Evolutionary conservation across 495 filamentous ascomycete genomes (phyloP).

Genomic region (Antarctomyces pellizariae): DNA sequence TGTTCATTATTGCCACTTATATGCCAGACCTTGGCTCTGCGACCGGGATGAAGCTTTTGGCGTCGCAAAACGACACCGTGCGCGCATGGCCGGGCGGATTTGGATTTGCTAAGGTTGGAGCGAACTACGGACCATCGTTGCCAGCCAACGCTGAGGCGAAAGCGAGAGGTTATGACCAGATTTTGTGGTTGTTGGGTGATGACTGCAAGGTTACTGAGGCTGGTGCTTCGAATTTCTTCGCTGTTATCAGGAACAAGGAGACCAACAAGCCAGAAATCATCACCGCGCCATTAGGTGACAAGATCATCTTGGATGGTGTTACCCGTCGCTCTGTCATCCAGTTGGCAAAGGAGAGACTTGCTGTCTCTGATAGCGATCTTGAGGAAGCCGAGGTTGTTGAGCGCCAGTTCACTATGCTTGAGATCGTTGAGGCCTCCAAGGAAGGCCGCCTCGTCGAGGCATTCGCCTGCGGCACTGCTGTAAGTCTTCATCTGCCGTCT

Average conservation of each 20-base stretch:
- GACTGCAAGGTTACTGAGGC: slow-evolving; percentile 67
- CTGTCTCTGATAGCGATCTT: slow-evolving; percentile 16
- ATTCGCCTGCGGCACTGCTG: slow-evolving; percentile 73
- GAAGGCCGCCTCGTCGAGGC: slow-evolving; percentile 66
- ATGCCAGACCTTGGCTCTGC: slow-evolving; percentile 40
- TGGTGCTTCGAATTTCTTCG: slow-evolving; percentile 82
- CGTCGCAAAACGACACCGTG: slow-evolving; percentile 49
- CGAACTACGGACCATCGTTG: slow-evolving; percentile 73
- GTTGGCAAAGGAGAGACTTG: slow-evolving; percentile 38
- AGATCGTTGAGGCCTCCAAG: slow-evolving; percentile 44
- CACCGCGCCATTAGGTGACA: slow-evolving; percentile 59
- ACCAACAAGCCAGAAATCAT: slow-evolving; percentile 49
- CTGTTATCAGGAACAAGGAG: slow-evolving; percentile 49
- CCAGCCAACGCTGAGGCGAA: slow-evolving; percentile 51
- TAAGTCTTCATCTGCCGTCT: slow-evolving; percentile 18
- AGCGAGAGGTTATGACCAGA: slow-evolving; percentile 53
- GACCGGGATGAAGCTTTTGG: slow-evolving; percentile 52
- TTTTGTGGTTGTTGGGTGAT: slow-evolving; percentile 73
- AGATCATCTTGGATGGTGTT: slow-evolving; percentile 67
- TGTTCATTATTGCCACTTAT: slow-evolving; percentile 56
- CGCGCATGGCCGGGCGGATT: slow-evolving; percentile 88
- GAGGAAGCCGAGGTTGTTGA: slow-evolving; percentile 53
- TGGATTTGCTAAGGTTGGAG: slow-evolving; percentile 73
- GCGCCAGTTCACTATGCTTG: slow-evolving; percentile 53
- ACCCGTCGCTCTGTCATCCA: slow-evolving; percentile 57